Percentiles rank a stretch among this genome's conserved stretches.
These are phyloP conservation scores for Malania oleifera DNA, from an alignment of 164 flowering plant genomes.

Conservation along the genomic window DNA sequence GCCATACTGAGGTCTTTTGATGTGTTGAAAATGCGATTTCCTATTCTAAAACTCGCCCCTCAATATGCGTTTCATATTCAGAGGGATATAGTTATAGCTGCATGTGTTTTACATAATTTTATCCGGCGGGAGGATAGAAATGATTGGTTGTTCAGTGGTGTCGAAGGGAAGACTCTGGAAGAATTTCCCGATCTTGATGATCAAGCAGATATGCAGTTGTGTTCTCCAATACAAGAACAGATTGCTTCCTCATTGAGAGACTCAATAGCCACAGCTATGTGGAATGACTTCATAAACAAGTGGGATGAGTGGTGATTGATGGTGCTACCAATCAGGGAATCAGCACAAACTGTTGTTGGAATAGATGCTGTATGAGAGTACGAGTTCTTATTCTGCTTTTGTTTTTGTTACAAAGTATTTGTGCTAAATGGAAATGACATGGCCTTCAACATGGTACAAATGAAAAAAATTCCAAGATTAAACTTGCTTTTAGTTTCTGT, in stretches of 20 bases:
- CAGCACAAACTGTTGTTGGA: too few species aligned
- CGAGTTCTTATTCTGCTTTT: too few species aligned
- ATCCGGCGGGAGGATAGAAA: slow-evolving; percentile 50
- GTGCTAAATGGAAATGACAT: too few species aligned
- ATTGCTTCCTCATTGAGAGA: slow-evolving; percentile 37
- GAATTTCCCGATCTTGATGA: slow-evolving; percentile 41
- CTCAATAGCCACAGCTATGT: slow-evolving; percentile 54
- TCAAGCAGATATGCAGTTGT: slow-evolving; percentile 32
- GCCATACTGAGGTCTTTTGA: slow-evolving; percentile 40
- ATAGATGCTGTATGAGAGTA: too few species aligned
- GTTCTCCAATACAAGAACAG: slow-evolving; percentile 41
- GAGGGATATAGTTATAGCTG: slow-evolving; percentile 76
- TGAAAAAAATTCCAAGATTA: too few species aligned
- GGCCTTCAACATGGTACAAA: too few species aligned
- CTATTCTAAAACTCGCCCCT: slow-evolving; percentile 66
- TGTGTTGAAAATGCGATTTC: slow-evolving; percentile 59
- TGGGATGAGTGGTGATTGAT: slow-evolving; percentile 69
- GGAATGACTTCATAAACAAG: slow-evolving; percentile 61
- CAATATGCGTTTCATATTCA: slow-evolving; percentile 69
- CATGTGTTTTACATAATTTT: slow-evolving; percentile 67
- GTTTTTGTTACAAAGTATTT: too few species aligned
- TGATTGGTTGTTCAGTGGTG: slow-evolving; percentile 58
- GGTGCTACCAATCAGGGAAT: too few species aligned
- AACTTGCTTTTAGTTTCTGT: too few species aligned
- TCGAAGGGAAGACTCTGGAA: slow-evolving; percentile 21